These are phyloP conservation scores for Botrytis aclada DNA, from an alignment of 2,329 filamentous ascomycete genomes.

Conservation along the genomic window DNA sequence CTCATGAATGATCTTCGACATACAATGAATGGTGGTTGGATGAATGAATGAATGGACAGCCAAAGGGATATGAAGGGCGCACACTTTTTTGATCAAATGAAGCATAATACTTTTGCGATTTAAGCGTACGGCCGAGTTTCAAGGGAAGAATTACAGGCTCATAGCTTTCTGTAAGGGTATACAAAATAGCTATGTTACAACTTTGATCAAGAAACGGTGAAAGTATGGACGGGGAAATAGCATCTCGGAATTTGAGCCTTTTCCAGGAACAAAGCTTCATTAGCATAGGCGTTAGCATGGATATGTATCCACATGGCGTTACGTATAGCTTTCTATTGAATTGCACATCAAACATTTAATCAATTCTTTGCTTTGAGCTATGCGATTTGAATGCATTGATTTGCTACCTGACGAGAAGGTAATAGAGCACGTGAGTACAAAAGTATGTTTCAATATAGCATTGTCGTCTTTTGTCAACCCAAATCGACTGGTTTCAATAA, in stretches of 20 bases:
- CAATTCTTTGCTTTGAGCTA: background rate
- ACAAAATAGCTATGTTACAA: background rate
- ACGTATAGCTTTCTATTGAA: background rate
- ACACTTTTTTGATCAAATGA: background rate
- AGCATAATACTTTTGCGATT: background rate
- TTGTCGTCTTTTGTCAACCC: background rate
- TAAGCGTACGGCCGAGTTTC: background rate
- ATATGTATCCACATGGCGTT: conserved; percentile 4
- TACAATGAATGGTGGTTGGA: conserved; percentile 8
- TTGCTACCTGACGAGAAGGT: background rate
- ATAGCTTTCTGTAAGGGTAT: background rate
- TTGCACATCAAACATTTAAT: background rate
- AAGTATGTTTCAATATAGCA: background rate
- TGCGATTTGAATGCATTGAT: background rate
- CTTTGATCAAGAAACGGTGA: background rate
- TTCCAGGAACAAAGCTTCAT: background rate
- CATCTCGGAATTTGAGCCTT: background rate
- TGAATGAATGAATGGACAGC: background rate
- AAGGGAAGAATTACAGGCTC: background rate
- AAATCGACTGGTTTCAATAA: background rate
- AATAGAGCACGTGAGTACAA: background rate
- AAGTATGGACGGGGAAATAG: background rate
- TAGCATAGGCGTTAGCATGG: conserved; percentile 12
- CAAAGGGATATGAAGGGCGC: background rate
- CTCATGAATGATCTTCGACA: conserved; percentile 3